Evolutionary conservation across 73 alveolate species (phyloP), one percentile per base, ranked within the genome.

Genomic region (Durusdinium trenchii): DNA sequence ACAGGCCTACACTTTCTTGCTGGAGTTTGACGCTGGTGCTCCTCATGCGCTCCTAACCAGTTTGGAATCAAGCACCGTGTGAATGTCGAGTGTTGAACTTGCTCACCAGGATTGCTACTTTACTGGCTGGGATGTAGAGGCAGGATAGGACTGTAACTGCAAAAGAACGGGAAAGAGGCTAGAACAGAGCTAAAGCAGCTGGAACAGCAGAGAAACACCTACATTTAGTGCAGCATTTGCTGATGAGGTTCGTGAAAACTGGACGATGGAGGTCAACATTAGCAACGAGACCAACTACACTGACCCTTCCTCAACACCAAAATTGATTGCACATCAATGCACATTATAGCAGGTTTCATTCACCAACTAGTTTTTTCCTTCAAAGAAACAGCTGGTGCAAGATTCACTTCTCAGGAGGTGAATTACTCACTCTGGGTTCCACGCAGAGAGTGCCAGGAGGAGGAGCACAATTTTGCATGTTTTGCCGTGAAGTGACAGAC

Each of bases 101-200:
- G 16, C 28, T 38, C n/a, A 54, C 89, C 69, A 91, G 98, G 98
- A 91, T 57, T 91, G 98, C 89, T 91, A 91, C 98, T 91, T 91
- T 50, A 91, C 98, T 18, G 98, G 98, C 87, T 91, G 98, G 98
- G 90, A 62, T 38, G 98, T 91, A n/a, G 98, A 91, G 98, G 98
- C 62, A 81, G 91, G 71, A 81, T 81, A 45, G 23, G 30, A 81
- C 50, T 36, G n/a, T n/a, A n/a, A n/a, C n/a, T n/a, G n/a, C n/a
- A n/a, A n/a, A n/a, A n/a, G n/a, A n/a, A n/a, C n/a, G n/a, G n/a
- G n/a, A n/a, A n/a, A n/a, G n/a, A n/a, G n/a, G n/a, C n/a, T n/a
- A n/a, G n/a, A n/a, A n/a, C n/a, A n/a, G n/a, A n/a, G n/a, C n/a
- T n/a, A n/a, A n/a, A n/a, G n/a, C n/a, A n/a, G n/a, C n/a, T n/a